Evolutionary conservation across 768 basidiomycete species (phyloP).

Genomic region (Suillus alpinus): DNA sequence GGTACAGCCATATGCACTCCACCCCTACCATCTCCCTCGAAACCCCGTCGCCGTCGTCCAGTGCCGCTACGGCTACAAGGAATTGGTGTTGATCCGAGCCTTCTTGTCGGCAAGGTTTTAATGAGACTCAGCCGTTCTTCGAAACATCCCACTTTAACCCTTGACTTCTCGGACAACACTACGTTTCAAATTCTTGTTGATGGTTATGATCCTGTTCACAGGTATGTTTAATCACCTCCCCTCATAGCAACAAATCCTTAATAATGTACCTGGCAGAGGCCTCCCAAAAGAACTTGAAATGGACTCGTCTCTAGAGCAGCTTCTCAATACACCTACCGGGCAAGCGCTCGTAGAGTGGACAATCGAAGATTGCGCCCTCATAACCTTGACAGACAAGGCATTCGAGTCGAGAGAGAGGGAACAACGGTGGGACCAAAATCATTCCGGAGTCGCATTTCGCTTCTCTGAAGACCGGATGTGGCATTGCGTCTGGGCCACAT

Average conservation of each 20-base stretch:
- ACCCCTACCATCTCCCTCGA: slow-evolving; percentile 21
- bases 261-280: slow-evolving; percentile 28
- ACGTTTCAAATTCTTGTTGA: slow-evolving; percentile 54
- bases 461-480: slow-evolving; percentile 47
- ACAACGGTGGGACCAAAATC: slow-evolving; percentile 35
- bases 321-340: slow-evolving; percentile 40
- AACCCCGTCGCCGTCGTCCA: slow-evolving; percentile 28
- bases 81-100: slow-evolving; percentile 38
- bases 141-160: slow-evolving; percentile 45
- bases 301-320: slow-evolving; percentile 37
- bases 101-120: slow-evolving; percentile 44
- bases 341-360: slow-evolving; percentile 35
- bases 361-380: slow-evolving; percentile 50
- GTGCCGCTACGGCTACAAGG: slow-evolving; percentile 30
- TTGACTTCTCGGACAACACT: slow-evolving; percentile 44
- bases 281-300: slow-evolving; percentile 61
- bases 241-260: not conserved
- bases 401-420: slow-evolving; percentile 39
- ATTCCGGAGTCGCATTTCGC: slow-evolving; percentile 49
- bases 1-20: slow-evolving; percentile 15
- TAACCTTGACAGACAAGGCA: slow-evolving; percentile 58
- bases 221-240: slow-evolving; percentile 14
- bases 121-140: slow-evolving; percentile 38
- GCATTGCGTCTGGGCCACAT: slow-evolving; percentile 67
- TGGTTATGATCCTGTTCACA: slow-evolving; percentile 56